Percentiles rank a stretch among this genome's conserved stretches.
Conservation (phyloP, 2,329 filamentous ascomycete genomes). For the Diplodia seriata region DNA sequence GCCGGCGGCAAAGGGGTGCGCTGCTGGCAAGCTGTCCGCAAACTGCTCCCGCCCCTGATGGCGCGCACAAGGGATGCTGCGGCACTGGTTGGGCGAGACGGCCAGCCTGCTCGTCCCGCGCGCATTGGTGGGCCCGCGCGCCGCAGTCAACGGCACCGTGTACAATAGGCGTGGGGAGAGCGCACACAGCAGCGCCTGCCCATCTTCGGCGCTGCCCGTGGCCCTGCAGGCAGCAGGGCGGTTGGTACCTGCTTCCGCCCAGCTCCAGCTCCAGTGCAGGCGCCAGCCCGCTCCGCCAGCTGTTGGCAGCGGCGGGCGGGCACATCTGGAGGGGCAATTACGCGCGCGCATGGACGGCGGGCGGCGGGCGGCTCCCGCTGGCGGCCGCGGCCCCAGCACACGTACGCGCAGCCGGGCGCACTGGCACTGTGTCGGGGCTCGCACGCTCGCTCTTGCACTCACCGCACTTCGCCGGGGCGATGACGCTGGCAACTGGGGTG, state of each 20-base stretch:
- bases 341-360: constrained; percentile 15
- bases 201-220: neutral
- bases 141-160: constrained; percentile 1
- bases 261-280: neutral
- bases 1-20: constrained; percentile 7
- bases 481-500: constrained; percentile 20
- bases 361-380: constrained; percentile 22
- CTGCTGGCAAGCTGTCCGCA: constrained; percentile 10
- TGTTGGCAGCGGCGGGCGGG: constrained; percentile 4
- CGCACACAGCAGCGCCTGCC: constrained; percentile 14
- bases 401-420: neutral
- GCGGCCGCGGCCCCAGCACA: neutral
- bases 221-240: constrained; percentile 9
- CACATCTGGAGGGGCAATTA: constrained; percentile 14
- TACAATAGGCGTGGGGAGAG: neutral
- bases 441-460: constrained; percentile 17
- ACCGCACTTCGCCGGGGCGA: constrained; percentile 28
- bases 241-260: constrained; percentile 19
- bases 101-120: neutral
- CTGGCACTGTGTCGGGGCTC: neutral
- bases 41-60: constrained; percentile 25
- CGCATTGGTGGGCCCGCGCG: constrained; percentile 7
- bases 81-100: constrained; percentile 4
- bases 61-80: constrained; percentile 24
- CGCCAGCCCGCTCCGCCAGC: constrained; percentile 17